Evolutionary conservation across 768 basidiomycete species (phyloP).

Genomic region (Rhizopogon rudus): DNA sequence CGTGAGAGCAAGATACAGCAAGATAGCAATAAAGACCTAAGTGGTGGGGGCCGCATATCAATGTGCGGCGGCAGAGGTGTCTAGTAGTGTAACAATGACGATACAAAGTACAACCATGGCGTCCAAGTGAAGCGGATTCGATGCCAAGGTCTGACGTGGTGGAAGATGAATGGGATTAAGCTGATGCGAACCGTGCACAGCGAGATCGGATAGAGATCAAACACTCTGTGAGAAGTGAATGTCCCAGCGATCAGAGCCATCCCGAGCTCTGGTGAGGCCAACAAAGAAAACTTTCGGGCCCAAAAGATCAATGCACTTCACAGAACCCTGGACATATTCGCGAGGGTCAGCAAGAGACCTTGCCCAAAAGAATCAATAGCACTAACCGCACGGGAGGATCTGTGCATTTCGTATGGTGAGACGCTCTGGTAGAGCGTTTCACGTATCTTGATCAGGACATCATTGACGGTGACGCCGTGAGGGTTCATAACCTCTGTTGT

Average conservation of each 20-base stretch:
- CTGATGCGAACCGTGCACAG: background rate
- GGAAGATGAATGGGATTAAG: background rate
- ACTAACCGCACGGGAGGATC: conserved; percentile 15
- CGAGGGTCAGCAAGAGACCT: conserved; percentile 24
- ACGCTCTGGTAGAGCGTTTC: conserved; percentile 23
- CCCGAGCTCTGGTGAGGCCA: conserved; percentile 23
- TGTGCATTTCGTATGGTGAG: conserved; percentile 14
- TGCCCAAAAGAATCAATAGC: conserved; percentile 24
- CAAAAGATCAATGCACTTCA: conserved; percentile 36
- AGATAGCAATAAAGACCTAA: background rate
- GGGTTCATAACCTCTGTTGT: conserved; percentile 25
- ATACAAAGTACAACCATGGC: background rate
- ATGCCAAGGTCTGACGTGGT: background rate
- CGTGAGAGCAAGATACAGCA: background rate
- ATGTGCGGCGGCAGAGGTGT: background rate
- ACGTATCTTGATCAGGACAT: conserved; percentile 23
- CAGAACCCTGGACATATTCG: conserved; percentile 31
- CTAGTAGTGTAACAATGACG: background rate
- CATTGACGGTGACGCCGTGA: conserved; percentile 21
- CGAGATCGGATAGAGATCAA: conserved; percentile 6
- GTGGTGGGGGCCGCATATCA: background rate
- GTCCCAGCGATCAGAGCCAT: conserved; percentile 25
- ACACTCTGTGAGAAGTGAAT: conserved; percentile 17
- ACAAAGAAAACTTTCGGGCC: conserved; percentile 25
- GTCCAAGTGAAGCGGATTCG: background rate